Evolutionary conservation across 1,284 basidiomycete species (phyloP), one percentile per base, ranked within the genome.

Genomic region (Puccinia coronata): DNA sequence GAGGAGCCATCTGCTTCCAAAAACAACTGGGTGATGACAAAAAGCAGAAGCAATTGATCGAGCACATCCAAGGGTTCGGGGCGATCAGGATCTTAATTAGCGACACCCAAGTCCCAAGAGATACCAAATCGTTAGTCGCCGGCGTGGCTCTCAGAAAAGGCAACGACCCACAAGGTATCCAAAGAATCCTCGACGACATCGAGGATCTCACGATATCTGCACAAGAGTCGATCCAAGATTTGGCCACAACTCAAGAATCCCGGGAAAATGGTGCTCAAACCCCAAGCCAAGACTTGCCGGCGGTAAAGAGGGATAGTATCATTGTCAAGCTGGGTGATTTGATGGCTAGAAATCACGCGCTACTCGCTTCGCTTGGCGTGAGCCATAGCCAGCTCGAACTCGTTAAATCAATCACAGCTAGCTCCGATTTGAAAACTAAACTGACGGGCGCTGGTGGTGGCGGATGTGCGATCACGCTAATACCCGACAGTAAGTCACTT

Each of bases 391-490:
- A 92, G 0, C 88, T 99, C 73, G 97, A 99, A 87, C 88, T 89
- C 55, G 95, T 98, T 84, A 91, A 92, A 77, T 87, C 88, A 43
- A 91, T 90, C 84, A 94, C 95, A 0, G 87, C 88, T 4, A 88
- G 88, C 20, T 85, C 88, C 28, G 70, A 34, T 14, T 88, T 99
- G 69, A 91, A 91, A 83, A 98, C 96, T n/a, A 99, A 99, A 88
- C 87, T 99, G 77, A 99, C 97, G 1, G 97, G 97, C 57, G 96
- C 97, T 2, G 97, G 97, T n/a, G 97, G 97, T 39, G 97, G 97
- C 23, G 97, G 97, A 23, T 99, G 97, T 85, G 93, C 96, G 1
- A 95, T 99, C 39, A 98, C 96, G 6, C 90, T 99, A 47, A 89
- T 99, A 73, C 96, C 96, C 72, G 95, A 98, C 67, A 51, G 67